Evolutionary conservation across 1,139 yeast species (phyloP).

Genomic region (Candida smagusa): DNA sequence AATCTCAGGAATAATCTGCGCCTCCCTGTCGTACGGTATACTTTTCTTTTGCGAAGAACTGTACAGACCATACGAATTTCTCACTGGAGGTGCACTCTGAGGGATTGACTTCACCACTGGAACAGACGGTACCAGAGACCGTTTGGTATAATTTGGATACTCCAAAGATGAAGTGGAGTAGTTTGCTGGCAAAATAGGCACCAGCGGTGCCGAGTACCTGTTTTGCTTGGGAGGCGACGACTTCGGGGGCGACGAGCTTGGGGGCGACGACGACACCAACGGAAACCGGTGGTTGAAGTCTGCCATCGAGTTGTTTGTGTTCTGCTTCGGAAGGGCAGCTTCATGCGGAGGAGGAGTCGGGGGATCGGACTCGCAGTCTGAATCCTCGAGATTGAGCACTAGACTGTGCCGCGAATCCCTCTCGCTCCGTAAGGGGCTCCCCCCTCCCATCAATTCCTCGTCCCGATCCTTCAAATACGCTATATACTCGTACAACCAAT

Average conservation of each 20-base stretch:
- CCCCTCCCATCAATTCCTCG: not conserved
- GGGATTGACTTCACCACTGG: too few relatives aligned
- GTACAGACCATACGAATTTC: too few relatives aligned
- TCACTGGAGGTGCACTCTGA: not conserved
- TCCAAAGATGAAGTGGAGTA: too few relatives aligned
- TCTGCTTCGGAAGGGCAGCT: not conserved
- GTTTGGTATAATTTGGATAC: too few relatives aligned
- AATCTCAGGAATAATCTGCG: too few relatives aligned
- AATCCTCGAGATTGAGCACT: conserved; percentile 1
- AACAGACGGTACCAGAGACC: too few relatives aligned
- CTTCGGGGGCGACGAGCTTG: not conserved
- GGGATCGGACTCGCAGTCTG: conserved; percentile 5
- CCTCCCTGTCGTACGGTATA: too few relatives aligned
- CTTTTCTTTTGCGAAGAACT: too few relatives aligned
- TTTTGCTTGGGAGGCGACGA: not conserved
- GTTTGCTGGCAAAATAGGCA: too few relatives aligned
- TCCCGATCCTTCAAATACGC: conserved; percentile 38
- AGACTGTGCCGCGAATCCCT: not conserved
- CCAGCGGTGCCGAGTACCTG: too few relatives aligned
- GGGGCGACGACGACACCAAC: not conserved
- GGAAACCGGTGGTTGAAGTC: conserved; percentile 3
- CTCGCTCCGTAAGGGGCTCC: not conserved
- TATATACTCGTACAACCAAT: conserved; percentile 43
- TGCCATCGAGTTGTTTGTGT: not conserved
- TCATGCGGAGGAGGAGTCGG: conserved; percentile 16